A percentile compares a stretch with the other conserved stretches of the same genome.
These are phyloP conservation scores for Rhodomyrtus psidioides DNA, from an alignment of 441 rosid species.

Conservation along the genomic window DNA sequence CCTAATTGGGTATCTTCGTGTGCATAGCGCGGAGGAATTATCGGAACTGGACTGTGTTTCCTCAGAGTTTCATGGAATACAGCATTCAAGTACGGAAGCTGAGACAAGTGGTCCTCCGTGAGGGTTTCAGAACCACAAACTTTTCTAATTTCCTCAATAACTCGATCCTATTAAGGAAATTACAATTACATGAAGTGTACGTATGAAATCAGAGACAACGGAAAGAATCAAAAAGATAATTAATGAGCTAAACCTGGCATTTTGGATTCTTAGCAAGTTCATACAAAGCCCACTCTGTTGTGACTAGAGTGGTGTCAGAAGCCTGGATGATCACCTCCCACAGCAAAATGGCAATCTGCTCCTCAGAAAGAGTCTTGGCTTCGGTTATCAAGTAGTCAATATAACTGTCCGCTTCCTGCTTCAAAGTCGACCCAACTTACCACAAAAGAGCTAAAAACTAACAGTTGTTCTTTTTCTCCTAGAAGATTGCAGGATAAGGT, in stretches of 20 bases:
- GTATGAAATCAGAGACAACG: too few relatives aligned
- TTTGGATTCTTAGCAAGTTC: constrained; percentile 61
- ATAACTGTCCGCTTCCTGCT: constrained; percentile 45
- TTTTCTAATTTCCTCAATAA: constrained; percentile 29
- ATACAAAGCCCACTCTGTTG: constrained; percentile 85
- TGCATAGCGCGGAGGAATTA: constrained; percentile 60
- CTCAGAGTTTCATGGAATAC: constrained; percentile 78
- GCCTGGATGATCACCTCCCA: constrained; percentile 79
- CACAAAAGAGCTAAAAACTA: too few relatives aligned
- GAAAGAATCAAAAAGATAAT: not conserved
- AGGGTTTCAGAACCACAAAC: constrained; percentile 46
- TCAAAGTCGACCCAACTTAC: not conserved
- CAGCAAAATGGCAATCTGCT: constrained; percentile 47
- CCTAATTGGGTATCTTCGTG: constrained; percentile 78
- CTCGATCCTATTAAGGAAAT: constrained; percentile 28
- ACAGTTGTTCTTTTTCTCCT: too few relatives aligned
- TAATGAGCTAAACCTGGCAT: constrained; percentile 31
- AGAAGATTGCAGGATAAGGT: not conserved
- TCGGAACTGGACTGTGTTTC: constrained; percentile 62
- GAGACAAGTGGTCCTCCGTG: constrained; percentile 46
- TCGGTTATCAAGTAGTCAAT: constrained; percentile 48
- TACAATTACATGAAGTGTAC: not conserved
- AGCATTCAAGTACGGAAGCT: constrained; percentile 47
- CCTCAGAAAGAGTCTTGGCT: constrained; percentile 46
- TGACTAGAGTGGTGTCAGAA: constrained; percentile 62